Evolutionary conservation across 805 yeast genomes (phyloP), one percentile per base, ranked within the genome.

Genomic region (Myxozyma mucilagina): DNA sequence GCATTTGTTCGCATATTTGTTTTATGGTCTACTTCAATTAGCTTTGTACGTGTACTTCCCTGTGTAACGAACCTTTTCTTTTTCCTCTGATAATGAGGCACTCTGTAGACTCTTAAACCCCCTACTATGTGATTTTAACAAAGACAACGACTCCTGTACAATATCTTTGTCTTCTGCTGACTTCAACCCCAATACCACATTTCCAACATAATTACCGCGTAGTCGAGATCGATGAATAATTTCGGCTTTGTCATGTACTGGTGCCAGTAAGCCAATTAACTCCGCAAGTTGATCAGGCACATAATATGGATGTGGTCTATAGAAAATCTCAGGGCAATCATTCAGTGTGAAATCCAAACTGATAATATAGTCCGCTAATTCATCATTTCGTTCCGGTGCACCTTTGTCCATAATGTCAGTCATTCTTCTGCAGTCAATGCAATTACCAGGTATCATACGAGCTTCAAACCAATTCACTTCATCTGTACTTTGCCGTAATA

Each of bases 261-360:
- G 59, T 14, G 56, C 55, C 8, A 59, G 38, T n/a, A 59, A 34
- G 29, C 51, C 59, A 0, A 35, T n/a, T 6, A 59, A 47, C 20
- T 42, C 42, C 4, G 59, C 53, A 4, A 50, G 18, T 3, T 59
- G 55, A 47, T 59, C 62, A 43, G 62, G 55, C 4, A 36, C 18
- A 47, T 59, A 59, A 36, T 47, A 59, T 14, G 59, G 59, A 48
- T 59, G 62, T 14, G 36, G 50, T 9, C 45, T 35, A 35, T 32
- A 57, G 34, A 36, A 31, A 11, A 14, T 18, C 13, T 18, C 10
- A 9, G 60, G 60, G 7, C 38, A 24, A 13, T 31, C 20, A 11
- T 51, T 20, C 9, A 41, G 47, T 31, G 47, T 16, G n/a, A 13
- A 24, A 14, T 41, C 16, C 36, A 39, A 9, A 1, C 11, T 6